Base-by-base conservation (phyloP, 2,329 filamentous ascomycete genomes). In the Cladosporium sp. region DNA sequence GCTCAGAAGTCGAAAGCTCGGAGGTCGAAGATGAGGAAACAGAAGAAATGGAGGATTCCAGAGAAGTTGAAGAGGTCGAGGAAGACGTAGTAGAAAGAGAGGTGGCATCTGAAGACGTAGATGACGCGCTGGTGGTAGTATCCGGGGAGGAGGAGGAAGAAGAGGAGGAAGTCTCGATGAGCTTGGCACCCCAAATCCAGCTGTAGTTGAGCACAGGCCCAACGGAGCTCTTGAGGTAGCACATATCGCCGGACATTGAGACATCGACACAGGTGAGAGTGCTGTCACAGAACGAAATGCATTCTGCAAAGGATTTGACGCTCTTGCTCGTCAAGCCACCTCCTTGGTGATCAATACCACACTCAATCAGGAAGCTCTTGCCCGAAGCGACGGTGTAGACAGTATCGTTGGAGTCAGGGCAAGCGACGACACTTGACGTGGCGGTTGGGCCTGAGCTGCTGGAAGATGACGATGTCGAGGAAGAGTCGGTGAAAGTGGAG, bases 201-300 rank as follows among this genome's bases (percentile, higher is more conserved):
- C 40, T 50, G 33, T 57, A 55, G 27, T 53, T 54, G 13, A 60
- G 32, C 5, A 54, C 40, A 15, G 46, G 35, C 7, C 59, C 62
- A 12, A 66, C 38, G 6, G 43, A 52, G n/a, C 49, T 58, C 61
- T 67, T 67, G 50, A 66, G 48, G 48, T 51, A 51, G 49, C 49
- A 51, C 35, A 32, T 22, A 2, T 25, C 35, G 15, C 49, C 49
- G 2, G 32, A 15, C 27, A 49, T 16, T 4, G 43, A 41, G 11
- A 53, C 40, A 27, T 52, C 43, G 13, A 57, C 53, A 8, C 51
- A 54, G 1, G 15, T 19, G 1, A 42, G 33, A 7, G 53, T 55
- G 27, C 38, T 38, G 3, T 50, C 45, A 33, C 54, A 56, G 13
- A 38, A 8, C 20, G 51, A 49, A n/a, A 56, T 50, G 47, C 54